These are phyloP conservation scores for Pseudogymnoascus sp. DNA, from an alignment of 2,329 filamentous ascomycete genomes.

Conservation along the genomic window DNA sequence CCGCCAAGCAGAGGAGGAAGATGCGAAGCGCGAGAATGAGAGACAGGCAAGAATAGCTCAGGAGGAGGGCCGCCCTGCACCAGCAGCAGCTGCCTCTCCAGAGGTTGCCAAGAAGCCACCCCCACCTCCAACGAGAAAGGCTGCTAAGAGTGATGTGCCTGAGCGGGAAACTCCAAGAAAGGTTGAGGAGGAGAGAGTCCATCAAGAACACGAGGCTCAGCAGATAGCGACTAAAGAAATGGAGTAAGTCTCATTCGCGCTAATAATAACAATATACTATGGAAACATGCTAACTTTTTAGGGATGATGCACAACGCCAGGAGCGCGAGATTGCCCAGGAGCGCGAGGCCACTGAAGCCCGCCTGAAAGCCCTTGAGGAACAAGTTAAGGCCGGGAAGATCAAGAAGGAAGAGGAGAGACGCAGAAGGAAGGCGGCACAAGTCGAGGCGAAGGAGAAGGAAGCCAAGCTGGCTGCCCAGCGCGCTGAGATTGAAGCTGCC, in stretches of 20 bases:
- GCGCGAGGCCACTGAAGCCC: constrained; percentile 71
- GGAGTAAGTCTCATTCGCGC: constrained; percentile 62
- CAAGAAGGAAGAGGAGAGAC: constrained; percentile 95
- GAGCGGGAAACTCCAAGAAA: constrained; percentile 51
- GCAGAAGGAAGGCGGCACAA: constrained; percentile 78
- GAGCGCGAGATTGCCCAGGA: constrained; percentile 77
- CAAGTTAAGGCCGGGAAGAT: constrained; percentile 90
- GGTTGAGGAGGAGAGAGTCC: constrained; percentile 58
- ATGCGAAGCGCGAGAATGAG: constrained; percentile 80
- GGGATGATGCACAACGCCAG: constrained; percentile 64
- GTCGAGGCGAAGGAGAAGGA: constrained; percentile 87
- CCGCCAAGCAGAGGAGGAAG: constrained; percentile 87
- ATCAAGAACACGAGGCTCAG: constrained; percentile 69
- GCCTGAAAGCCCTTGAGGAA: constrained; percentile 83
- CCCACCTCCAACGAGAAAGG: constrained; percentile 74
- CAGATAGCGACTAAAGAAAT: constrained; percentile 65
- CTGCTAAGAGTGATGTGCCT: constrained; percentile 51
- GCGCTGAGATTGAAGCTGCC: constrained; percentile 86
- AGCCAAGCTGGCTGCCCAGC: constrained; percentile 70
- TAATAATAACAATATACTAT: constrained; percentile 13
- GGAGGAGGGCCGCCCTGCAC: constrained; percentile 27
- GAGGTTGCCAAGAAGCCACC: constrained; percentile 58
- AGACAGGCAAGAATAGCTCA: constrained; percentile 48
- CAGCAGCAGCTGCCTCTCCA: constrained; percentile 17
- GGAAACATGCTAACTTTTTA: constrained; percentile 33